Conservation (phyloP, 2,329 filamentous ascomycete genomes). For the Claviceps sp. region DNA sequence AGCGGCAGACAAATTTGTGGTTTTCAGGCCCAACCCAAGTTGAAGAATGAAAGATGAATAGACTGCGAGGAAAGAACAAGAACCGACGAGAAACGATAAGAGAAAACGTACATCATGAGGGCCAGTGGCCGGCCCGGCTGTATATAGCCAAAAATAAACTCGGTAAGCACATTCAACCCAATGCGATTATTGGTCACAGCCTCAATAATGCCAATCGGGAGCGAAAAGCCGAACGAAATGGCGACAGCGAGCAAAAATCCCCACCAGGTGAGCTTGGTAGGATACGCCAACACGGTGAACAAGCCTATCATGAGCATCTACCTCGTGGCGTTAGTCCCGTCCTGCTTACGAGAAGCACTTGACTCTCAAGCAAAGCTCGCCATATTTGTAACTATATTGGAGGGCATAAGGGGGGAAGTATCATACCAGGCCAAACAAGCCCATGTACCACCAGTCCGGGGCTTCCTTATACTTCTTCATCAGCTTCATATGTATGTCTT, state of each 20-base stretch:
- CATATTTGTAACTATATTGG: too few relatives aligned
- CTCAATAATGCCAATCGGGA: conserved; percentile 58
- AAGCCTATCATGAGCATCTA: conserved; percentile 42
- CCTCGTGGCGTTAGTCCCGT: not conserved
- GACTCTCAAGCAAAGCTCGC: too few relatives aligned
- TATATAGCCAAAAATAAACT: conserved; percentile 64
- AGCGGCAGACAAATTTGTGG: too few relatives aligned
- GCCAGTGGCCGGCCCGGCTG: conserved; percentile 58
- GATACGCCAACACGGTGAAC: conserved; percentile 42
- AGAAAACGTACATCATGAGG: conserved; percentile 49
- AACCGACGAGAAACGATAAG: too few relatives aligned
- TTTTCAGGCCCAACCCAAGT: too few relatives aligned
- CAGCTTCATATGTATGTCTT: conserved; percentile 50
- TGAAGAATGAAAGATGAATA: too few relatives aligned
- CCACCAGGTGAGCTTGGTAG: conserved; percentile 61
- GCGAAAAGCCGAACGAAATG: conserved; percentile 49
- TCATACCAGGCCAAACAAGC: conserved; percentile 40
- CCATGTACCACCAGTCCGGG: conserved; percentile 50
- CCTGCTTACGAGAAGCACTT: too few relatives aligned
- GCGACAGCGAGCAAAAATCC: conserved; percentile 52
- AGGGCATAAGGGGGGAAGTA: accelerated
- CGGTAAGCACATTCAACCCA: conserved; percentile 60
- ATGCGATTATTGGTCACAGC: conserved; percentile 59
- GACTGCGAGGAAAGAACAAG: not conserved
- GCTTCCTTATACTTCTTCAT: conserved; percentile 51